A percentile compares a stretch with the other conserved stretches of the same genome.
Conservation (phyloP, 108 stramenopile species). For the Nitzschia putrida region DNA sequence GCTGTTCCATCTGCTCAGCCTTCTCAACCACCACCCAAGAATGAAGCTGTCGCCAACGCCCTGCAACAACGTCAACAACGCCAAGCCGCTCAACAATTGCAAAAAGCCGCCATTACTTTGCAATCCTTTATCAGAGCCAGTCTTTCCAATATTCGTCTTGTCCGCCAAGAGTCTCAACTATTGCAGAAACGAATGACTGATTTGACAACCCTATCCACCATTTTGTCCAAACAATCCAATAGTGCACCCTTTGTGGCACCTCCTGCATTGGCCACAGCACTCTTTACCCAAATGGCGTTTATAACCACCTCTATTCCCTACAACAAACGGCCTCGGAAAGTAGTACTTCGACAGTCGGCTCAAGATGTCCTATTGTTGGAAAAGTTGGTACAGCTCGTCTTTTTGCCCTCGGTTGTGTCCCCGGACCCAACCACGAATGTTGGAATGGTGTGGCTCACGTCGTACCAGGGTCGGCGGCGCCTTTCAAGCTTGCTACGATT, state of each 20-base stretch:
- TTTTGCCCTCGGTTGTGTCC: conserved; percentile 58
- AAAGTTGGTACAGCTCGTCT: conserved; percentile 48
- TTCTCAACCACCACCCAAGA: not conserved
- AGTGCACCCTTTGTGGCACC: conserved; percentile 61
- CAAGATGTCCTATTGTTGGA: conserved; percentile 43
- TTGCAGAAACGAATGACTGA: conserved; percentile 62
- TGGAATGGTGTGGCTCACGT: conserved; percentile 60
- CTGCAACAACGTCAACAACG: conserved; percentile 70
- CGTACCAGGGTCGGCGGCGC: conserved; percentile 45
- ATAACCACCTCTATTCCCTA: conserved; percentile 51
- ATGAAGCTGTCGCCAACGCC: conserved; percentile 57
- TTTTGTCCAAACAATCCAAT: conserved; percentile 40
- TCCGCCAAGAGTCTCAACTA: conserved; percentile 38
- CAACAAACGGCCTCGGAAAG: not conserved
- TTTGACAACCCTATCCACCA: conserved; percentile 46
- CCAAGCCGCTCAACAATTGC: conserved; percentile 39
- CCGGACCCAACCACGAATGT: conserved; percentile 62
- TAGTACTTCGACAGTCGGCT: conserved; percentile 17
- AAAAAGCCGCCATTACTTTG: conserved; percentile 45
- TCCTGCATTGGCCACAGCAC: conserved; percentile 60
- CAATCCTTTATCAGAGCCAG: conserved; percentile 63
- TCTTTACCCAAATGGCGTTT: conserved; percentile 63
- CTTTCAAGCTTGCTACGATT: conserved; percentile 35
- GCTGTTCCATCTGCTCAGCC: not conserved
- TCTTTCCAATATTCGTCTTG: conserved; percentile 34